Percentiles rank a stretch among this genome's conserved stretches.
Conservation (phyloP, 1,284 basidiomycete genomes). For the Malassezia equina region DNA sequence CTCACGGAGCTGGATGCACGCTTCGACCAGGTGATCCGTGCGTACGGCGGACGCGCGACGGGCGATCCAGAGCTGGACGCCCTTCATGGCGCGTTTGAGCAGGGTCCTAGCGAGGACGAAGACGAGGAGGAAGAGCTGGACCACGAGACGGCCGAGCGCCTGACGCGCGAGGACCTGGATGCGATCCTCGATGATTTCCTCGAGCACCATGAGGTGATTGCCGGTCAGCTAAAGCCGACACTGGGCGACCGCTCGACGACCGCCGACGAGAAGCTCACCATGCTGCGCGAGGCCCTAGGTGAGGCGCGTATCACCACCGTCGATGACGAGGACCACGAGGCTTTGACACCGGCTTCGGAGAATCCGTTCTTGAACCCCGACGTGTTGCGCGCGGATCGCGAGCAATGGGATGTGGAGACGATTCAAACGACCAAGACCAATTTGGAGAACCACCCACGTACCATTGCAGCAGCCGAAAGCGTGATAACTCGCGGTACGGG, state of each 20-base stretch:
- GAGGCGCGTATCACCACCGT: constrained; percentile 54
- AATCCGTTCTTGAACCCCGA: constrained; percentile 16
- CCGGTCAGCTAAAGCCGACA: constrained; percentile 62
- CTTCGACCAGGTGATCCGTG: constrained; percentile 57
- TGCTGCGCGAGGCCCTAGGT: constrained; percentile 36
- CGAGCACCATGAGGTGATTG: constrained; percentile 81
- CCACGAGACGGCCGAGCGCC: constrained; percentile 59
- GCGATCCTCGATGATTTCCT: constrained; percentile 88
- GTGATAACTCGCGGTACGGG: constrained; percentile 19
- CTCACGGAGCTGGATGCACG: constrained; percentile 79
- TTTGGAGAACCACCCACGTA: constrained; percentile 43
- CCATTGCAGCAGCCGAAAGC: constrained; percentile 30
- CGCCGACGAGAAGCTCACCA: constrained; percentile 60
- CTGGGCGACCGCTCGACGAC: constrained; percentile 34
- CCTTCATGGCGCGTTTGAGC: constrained; percentile 51
- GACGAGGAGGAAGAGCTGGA: constrained; percentile 59
- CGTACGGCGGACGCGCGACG: constrained; percentile 3
- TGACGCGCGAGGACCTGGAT: constrained; percentile 73
- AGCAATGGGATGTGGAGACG: constrained; percentile 47
- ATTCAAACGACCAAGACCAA: constrained; percentile 44
- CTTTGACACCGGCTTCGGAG: constrained; percentile 56
- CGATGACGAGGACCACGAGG: constrained; percentile 76
- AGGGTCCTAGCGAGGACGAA: constrained; percentile 57
- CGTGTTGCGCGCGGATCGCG: constrained; percentile 24
- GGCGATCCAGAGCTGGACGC: constrained; percentile 8